A percentile compares a stretch with the other conserved stretches of the same genome.
phyloP scores from a whole-genome alignment of 805 yeast species.

The Limtongia smithiae region DNA sequence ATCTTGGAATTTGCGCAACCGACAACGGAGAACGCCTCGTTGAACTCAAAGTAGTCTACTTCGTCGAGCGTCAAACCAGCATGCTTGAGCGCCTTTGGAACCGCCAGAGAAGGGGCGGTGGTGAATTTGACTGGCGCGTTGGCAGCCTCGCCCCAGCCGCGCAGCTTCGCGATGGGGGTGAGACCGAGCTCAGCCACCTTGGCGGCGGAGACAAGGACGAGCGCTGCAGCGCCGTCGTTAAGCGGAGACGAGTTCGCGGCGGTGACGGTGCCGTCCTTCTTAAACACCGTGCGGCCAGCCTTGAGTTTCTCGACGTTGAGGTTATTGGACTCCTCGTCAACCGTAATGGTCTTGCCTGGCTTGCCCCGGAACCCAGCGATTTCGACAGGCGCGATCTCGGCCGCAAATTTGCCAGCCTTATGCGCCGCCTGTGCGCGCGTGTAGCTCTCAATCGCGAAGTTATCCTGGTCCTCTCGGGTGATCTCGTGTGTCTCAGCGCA shows the following conservation, averaged over 20 bases:
- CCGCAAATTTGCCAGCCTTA: conserved; percentile 71
- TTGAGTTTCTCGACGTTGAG: conserved; percentile 73
- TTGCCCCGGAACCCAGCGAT: conserved; percentile 77
- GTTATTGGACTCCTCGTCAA: conserved; percentile 81
- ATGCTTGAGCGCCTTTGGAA: conserved; percentile 91
- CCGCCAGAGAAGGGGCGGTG: conserved; percentile 90
- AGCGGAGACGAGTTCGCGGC: conserved; percentile 96
- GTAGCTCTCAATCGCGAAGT: conserved; percentile 79
- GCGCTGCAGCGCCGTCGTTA: conserved; percentile 98
- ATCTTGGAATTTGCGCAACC: conserved; percentile 85
- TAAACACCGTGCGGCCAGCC: conserved; percentile 90
- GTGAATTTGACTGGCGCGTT: conserved; percentile 93
- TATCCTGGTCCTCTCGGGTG: conserved; percentile 84
- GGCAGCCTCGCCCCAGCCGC: conserved; percentile 98
- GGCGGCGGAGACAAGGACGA: conserved; percentile 76
- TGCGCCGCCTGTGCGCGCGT: conserved; percentile 81
- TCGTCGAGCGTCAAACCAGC: conserved; percentile 64
- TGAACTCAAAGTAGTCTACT: conserved; percentile 89
- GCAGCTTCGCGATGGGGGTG: conserved; percentile 82
- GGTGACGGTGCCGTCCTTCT: conserved; percentile 92
- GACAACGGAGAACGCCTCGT: conserved; percentile 97
- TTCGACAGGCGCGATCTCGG: conserved; percentile 83
- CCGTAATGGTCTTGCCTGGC: conserved; percentile 59
- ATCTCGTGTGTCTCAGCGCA: conserved; percentile 80
- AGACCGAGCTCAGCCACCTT: conserved; percentile 82